These are phyloP conservation scores for Tricholoma terreum DNA, from an alignment of 768 basidiomycete genomes.

Conservation along the genomic window DNA sequence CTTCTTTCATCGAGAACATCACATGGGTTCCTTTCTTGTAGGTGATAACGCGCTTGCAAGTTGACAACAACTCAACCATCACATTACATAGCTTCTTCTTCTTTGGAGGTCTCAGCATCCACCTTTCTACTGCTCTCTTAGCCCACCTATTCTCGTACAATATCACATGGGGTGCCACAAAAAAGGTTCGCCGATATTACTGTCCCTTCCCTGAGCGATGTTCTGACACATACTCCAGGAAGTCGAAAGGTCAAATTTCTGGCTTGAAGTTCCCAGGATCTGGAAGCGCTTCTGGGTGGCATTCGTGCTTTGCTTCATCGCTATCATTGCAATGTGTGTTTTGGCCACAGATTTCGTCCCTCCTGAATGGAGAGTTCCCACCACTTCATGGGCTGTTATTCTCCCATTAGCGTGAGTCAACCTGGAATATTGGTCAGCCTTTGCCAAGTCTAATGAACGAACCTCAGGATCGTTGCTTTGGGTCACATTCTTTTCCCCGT, in stretches of 20 bases:
- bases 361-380: conserved; percentile 59
- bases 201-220: not conserved
- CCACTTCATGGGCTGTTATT: conserved; percentile 68
- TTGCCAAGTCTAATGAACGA: conserved; percentile 2
- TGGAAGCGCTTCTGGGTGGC: conserved; percentile 73
- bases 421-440: not conserved
- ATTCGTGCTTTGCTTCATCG: conserved; percentile 50
- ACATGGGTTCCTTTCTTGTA: conserved; percentile 76
- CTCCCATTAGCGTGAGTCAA: conserved; percentile 64
- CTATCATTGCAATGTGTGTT: conserved; percentile 54
- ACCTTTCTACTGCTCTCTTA: conserved; percentile 59
- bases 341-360: conserved; percentile 56
- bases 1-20: conserved; percentile 54
- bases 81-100: conserved; percentile 60
- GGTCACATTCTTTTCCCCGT: conserved; percentile 77
- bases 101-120: conserved; percentile 73
- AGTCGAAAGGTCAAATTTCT: conserved; percentile 87
- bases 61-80: not conserved
- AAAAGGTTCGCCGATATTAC: conserved; percentile 40
- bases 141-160: conserved; percentile 76
- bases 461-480: conserved; percentile 52
- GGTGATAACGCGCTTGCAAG: conserved; percentile 25
- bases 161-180: conserved; percentile 76
- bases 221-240: conserved; percentile 46
- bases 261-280: conserved; percentile 85